Evolutionary conservation across 306 rosid species (phyloP).

Genomic region (Cercis canadensis): DNA sequence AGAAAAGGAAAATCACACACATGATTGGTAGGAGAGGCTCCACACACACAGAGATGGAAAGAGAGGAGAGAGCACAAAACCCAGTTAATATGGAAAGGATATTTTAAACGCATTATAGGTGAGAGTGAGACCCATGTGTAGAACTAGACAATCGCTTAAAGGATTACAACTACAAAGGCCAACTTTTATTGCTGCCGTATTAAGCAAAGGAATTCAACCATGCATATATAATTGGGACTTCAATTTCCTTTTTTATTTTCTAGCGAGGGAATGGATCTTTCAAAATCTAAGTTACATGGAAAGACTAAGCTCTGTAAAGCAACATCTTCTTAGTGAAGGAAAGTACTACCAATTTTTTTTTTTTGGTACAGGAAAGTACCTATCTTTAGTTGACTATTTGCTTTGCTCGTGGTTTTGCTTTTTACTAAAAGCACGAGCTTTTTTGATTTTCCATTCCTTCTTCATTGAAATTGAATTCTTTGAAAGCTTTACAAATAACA

Average conservation of each 20-base stretch:
- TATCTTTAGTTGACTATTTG: constrained; percentile 47
- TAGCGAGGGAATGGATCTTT: constrained; percentile 16
- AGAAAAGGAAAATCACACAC: constrained; percentile 11
- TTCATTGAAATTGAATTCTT: constrained; percentile 32
- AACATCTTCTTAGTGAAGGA: constrained; percentile 72
- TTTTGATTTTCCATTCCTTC: constrained; percentile 10
- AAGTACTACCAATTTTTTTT: constrained; percentile 53
- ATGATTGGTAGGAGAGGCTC: constrained; percentile 39
- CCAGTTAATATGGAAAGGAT: constrained; percentile 8
- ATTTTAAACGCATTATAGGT: constrained; percentile 5
- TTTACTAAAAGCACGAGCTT: constrained; percentile 4
- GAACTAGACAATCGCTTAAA: constrained; percentile 30
- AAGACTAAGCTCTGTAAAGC: constrained; percentile 44
- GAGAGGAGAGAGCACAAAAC: constrained; percentile 8
- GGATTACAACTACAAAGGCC: constrained; percentile 1
- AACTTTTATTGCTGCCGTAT: constrained; percentile 36
- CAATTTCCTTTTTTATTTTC: constrained; percentile 17
- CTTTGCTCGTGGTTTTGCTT: constrained; percentile 37
- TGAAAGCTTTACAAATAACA: constrained; percentile 14
- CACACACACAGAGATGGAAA: constrained; percentile 37
- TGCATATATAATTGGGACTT: constrained; percentile 1
- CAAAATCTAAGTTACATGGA: too few species aligned
- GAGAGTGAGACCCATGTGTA: constrained; percentile 43
- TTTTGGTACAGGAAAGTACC: constrained; percentile 43
- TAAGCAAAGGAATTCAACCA: constrained; percentile 40